phyloP scores from a whole-genome alignment of 257 asterid genomes.

The Haberlea rhodopensis region DNA sequence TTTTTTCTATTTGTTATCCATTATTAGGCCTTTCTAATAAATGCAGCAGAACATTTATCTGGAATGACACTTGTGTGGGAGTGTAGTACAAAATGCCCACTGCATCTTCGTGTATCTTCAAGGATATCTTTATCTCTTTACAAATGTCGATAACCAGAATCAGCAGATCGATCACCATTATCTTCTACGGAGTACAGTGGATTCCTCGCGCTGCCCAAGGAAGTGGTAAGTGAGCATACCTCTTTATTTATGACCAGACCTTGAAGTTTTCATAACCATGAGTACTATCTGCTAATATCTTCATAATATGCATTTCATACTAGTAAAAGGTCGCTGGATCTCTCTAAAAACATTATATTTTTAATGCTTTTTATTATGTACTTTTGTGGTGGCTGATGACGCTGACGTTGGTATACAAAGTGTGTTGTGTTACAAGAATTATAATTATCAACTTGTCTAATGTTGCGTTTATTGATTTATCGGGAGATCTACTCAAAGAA shows the following conservation, averaged over 20 bases:
- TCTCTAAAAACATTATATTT: slow-evolving; percentile 7
- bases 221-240: slow-evolving; percentile 78
- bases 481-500: slow-evolving; percentile 61
- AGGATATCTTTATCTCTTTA: slow-evolving; percentile 87
- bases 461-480: slow-evolving; percentile 15
- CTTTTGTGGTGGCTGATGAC: not conserved
- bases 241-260: slow-evolving; percentile 11
- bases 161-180: slow-evolving; percentile 70
- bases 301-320: slow-evolving; percentile 3
- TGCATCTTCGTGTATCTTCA: slow-evolving; percentile 92
- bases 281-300: slow-evolving; percentile 5
- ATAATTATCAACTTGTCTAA: not conserved
- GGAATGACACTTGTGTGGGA: slow-evolving; percentile 81
- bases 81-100: slow-evolving; percentile 63
- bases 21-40: slow-evolving; percentile 78
- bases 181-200: slow-evolving; percentile 59
- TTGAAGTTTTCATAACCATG: slow-evolving; percentile 11
- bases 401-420: not conserved
- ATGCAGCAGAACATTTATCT: slow-evolving; percentile 92
- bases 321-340: not conserved
- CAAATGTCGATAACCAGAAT: slow-evolving; percentile 65
- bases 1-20: slow-evolving; percentile 38
- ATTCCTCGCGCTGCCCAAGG: slow-evolving; percentile 38
- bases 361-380: not conserved
- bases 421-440: not conserved